Evolutionary conservation across 768 basidiomycete species (phyloP), one percentile per base, ranked within the genome.

Genomic region (Artomyces pyxidatus): DNA sequence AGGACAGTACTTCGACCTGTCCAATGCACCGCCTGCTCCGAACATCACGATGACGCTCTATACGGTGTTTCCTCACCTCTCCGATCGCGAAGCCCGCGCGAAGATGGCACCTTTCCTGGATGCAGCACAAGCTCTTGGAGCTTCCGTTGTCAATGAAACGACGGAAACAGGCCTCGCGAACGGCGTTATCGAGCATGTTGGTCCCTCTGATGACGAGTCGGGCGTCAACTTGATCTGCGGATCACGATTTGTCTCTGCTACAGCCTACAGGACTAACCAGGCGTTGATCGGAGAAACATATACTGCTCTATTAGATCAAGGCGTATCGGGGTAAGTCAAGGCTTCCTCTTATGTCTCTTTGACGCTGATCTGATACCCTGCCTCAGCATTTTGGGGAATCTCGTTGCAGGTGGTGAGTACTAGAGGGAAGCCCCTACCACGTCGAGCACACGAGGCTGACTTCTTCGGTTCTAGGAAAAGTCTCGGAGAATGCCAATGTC

Each of bases 401-500:
- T 28, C 23, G 14, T 49, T 23, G 25, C n/a, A 9, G 11, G 38
- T 65, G 64, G 67, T 35, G 32, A 35, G 32, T 17, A 6, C 17
- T 3, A 71, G 25, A n/a, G n/a, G n/a, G n/a, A n/a, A n/a, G n/a
- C n/a, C n/a, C n/a, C n/a, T n/a, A n/a, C n/a, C n/a, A n/a, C n/a
- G n/a, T n/a, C n/a, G n/a, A n/a, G n/a, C n/a, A n/a, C n/a, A n/a
- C n/a, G n/a, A n/a, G n/a, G n/a, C n/a, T n/a, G n/a, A n/a, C n/a
- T n/a, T n/a, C n/a, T n/a, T n/a, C n/a, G 32, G 17, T 12, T 35
- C 14, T 17, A 35, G 32, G 32, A 8, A 53, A 63, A 56, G 67
- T 71, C 3, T 47, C 70, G 7, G 57, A 59, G 27, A 69, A 68
- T 47, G 64, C 63, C 10, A 26, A 63, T 22, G 58, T 70, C 12